Conservation (phyloP, 2,329 filamentous ascomycete species). For the Chlorencoelia australis region DNA sequence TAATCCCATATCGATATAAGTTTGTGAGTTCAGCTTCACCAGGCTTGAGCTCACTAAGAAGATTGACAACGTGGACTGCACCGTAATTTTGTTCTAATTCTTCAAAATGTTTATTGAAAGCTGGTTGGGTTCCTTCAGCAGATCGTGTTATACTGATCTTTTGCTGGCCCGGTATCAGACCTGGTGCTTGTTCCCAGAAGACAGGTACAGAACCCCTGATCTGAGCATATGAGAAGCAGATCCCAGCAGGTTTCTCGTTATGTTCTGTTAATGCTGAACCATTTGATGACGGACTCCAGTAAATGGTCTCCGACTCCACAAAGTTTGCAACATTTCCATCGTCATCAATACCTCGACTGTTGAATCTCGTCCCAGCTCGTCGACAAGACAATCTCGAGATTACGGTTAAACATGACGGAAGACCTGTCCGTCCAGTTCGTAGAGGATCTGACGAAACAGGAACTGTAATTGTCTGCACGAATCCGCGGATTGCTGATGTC, state of each 20-base stretch:
- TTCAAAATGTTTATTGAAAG: conserved; percentile 92
- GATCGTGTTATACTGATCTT: conserved; percentile 89
- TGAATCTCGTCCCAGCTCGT: conserved; percentile 89
- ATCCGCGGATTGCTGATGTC: conserved; percentile 89
- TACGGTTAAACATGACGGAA: conserved; percentile 76
- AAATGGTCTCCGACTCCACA: conserved; percentile 92
- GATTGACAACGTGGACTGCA: conserved; percentile 83
- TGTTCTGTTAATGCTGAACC: conserved; percentile 13
- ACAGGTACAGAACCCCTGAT: conserved; percentile 86
- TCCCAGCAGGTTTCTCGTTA: conserved; percentile 33
- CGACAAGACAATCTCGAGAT: conserved; percentile 87
- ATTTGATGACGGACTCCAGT: conserved; percentile 60
- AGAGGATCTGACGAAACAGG: conserved; percentile 67
- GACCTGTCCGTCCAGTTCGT: conserved; percentile 52
- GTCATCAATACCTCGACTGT: conserved; percentile 94
- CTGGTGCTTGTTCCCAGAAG: conserved; percentile 93
- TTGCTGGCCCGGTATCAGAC: conserved; percentile 81
- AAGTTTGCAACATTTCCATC: conserved; percentile 97
- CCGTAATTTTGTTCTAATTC: conserved; percentile 80
- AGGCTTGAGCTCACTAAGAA: conserved; percentile 82
- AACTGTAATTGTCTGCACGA: conserved; percentile 78
- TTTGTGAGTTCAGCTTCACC: conserved; percentile 77
- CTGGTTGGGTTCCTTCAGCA: conserved; percentile 80
- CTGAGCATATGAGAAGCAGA: conserved; percentile 89
- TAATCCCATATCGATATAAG: conserved; percentile 69